Percentiles rank a stretch among this genome's conserved stretches.
Conservation (phyloP, 306 rosid genomes). For the Ormosia semicastrata region DNA sequence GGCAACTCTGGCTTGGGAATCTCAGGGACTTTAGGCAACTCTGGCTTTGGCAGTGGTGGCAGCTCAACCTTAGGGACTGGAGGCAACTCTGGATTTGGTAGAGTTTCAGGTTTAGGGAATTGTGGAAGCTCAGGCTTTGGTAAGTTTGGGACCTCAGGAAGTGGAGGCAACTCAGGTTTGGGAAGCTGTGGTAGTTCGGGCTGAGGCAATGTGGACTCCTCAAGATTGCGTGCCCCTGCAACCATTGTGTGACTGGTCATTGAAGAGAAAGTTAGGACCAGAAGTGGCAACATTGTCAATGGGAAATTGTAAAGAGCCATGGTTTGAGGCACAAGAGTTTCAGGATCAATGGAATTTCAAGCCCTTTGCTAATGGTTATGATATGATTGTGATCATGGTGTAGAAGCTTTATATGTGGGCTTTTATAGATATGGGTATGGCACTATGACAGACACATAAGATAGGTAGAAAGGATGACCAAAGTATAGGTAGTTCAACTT, state of each 20-base stretch:
- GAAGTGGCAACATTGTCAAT: background rate
- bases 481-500: background rate
- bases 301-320: slow-evolving; percentile 14
- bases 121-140: slow-evolving; percentile 27
- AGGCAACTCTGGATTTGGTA: background rate
- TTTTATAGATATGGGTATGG: background rate
- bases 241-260: slow-evolving; percentile 1
- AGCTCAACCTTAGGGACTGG: background rate
- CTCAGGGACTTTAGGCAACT: background rate
- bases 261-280: slow-evolving; percentile 2
- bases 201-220: slow-evolving; percentile 14
- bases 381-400: background rate
- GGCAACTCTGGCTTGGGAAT: background rate
- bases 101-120: too few species aligned
- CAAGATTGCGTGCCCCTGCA: slow-evolving; percentile 27
- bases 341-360: background rate
- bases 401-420: background rate
- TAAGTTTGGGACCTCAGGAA: slow-evolving; percentile 2
- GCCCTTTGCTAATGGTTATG: background rate
- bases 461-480: background rate
- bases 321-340: background rate
- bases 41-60: background rate
- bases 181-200: slow-evolving; percentile 17
- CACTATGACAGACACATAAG: background rate
- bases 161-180: background rate